These are phyloP conservation scores for Aureobasidium subglaciale DNA, from an alignment of 2,329 filamentous ascomycete species.

Conservation along the genomic window DNA sequence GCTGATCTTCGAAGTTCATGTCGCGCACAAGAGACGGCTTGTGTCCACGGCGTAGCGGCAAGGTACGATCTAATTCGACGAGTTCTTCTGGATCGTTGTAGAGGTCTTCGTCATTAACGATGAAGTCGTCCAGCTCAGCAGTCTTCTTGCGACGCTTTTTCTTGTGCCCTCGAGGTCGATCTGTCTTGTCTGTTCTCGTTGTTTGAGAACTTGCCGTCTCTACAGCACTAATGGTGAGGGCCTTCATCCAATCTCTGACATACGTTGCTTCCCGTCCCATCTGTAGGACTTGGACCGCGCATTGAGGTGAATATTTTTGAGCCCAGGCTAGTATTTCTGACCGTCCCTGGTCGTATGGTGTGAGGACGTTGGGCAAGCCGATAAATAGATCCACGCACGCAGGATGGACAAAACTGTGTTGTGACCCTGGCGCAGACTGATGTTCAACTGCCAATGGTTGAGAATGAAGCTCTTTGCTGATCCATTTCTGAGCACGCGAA, in stretches of 20 bases:
- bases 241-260: slow-evolving; percentile 73
- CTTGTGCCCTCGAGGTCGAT: slow-evolving; percentile 30
- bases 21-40: slow-evolving; percentile 21
- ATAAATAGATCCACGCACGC: slow-evolving; percentile 54
- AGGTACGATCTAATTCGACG: slow-evolving; percentile 48
- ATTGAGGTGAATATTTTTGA: slow-evolving; percentile 74
- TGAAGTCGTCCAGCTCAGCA: slow-evolving; percentile 70
- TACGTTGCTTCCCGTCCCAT: slow-evolving; percentile 60
- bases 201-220: slow-evolving; percentile 46
- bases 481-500: slow-evolving; percentile 27
- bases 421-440: not conserved
- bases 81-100: slow-evolving; percentile 55
- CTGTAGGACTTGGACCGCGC: slow-evolving; percentile 68
- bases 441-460: not conserved
- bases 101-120: slow-evolving; percentile 69
- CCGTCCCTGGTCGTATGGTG: slow-evolving; percentile 70
- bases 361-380: slow-evolving; percentile 55
- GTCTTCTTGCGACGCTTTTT: slow-evolving; percentile 59
- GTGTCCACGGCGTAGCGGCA: not conserved
- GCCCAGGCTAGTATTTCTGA: slow-evolving; percentile 70
- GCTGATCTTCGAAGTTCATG: slow-evolving; percentile 19
- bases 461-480: not conserved
- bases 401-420: slow-evolving; percentile 41
- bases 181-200: slow-evolving; percentile 6
- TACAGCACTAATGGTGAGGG: slow-evolving; percentile 68